Evolutionary conservation across 2,329 filamentous ascomycete genomes (phyloP).

Genomic region (Fusarium nodosum): DNA sequence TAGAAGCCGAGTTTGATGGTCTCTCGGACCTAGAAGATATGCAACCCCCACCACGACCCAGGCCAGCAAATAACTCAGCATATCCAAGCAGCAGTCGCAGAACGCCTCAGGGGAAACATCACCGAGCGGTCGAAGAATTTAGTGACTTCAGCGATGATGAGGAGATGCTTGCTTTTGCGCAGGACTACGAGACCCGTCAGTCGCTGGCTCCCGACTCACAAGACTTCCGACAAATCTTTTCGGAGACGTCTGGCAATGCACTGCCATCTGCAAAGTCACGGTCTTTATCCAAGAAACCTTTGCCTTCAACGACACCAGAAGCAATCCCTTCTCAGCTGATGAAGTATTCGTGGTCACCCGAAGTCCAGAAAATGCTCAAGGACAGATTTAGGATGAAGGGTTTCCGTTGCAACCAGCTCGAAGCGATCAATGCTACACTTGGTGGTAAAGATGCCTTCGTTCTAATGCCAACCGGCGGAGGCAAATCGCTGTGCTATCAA

Average conservation of each 20-base stretch:
- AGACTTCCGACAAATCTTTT: constrained; percentile 57
- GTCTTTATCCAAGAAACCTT: constrained; percentile 52
- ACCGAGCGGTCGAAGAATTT: constrained; percentile 54
- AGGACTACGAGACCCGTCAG: constrained; percentile 63
- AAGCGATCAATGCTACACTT: constrained; percentile 95
- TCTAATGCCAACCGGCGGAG: constrained; percentile 96
- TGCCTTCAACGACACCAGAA: constrained; percentile 43
- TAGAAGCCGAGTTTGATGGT: constrained; percentile 45
- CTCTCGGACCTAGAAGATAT: constrained; percentile 53
- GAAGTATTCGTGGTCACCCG: constrained; percentile 84
- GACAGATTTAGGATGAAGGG: constrained; percentile 86
- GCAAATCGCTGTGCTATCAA: constrained; percentile 97
- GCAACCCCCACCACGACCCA: constrained; percentile 37
- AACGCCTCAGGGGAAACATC: constrained; percentile 32
- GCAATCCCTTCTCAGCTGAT: constrained; percentile 68
- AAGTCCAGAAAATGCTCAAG: constrained; percentile 84
- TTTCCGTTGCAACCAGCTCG: constrained; percentile 91
- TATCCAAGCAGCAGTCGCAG: constrained; percentile 27
- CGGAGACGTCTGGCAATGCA: constrained; percentile 65
- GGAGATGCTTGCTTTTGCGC: constrained; percentile 66
- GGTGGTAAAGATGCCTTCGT: constrained; percentile 91
- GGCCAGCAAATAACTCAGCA: constrained; percentile 17
- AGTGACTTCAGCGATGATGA: constrained; percentile 66
- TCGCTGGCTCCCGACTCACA: constrained; percentile 44
- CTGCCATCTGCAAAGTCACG: constrained; percentile 52